Conservation (phyloP, 2,329 filamentous ascomycete genomes). For the Epichloe aotearoae region DNA sequence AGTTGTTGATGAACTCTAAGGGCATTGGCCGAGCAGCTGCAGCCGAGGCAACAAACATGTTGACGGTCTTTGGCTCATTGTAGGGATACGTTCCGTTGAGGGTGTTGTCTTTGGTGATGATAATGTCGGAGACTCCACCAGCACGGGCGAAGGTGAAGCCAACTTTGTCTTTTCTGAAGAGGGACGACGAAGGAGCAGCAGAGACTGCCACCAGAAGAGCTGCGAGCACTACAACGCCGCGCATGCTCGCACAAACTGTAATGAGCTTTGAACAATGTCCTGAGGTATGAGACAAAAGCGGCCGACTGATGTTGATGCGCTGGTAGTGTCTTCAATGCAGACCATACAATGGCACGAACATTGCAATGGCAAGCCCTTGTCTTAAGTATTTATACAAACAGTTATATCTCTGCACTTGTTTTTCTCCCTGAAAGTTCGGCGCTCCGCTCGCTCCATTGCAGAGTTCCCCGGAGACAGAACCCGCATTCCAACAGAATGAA, state of each 20-base stretch:
- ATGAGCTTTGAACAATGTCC: not conserved
- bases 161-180: not conserved
- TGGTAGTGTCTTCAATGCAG: not conserved
- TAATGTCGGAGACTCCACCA: slow-evolving; percentile 18
- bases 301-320: not conserved
- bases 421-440: too few relatives aligned
- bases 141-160: slow-evolving; percentile 20
- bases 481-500: not conserved
- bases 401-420: not conserved
- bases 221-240: slow-evolving; percentile 4
- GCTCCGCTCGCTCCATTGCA: too few relatives aligned
- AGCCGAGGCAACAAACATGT: not conserved
- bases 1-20: slow-evolving; percentile 30
- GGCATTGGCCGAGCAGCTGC: slow-evolving; percentile 11
- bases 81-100: slow-evolving; percentile 24
- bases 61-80: slow-evolving; percentile 4
- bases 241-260: slow-evolving; percentile 1
- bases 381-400: not conserved
- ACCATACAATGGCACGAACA: not conserved
- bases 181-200: slow-evolving; percentile 8
- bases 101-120: slow-evolving; percentile 25
- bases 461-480: not conserved
- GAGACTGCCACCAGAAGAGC: slow-evolving; percentile 9
- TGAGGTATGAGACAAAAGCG: not conserved
- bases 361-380: not conserved